Conservation (phyloP, 163 green algal genomes). For the Scenedesmus sp. region DNA sequence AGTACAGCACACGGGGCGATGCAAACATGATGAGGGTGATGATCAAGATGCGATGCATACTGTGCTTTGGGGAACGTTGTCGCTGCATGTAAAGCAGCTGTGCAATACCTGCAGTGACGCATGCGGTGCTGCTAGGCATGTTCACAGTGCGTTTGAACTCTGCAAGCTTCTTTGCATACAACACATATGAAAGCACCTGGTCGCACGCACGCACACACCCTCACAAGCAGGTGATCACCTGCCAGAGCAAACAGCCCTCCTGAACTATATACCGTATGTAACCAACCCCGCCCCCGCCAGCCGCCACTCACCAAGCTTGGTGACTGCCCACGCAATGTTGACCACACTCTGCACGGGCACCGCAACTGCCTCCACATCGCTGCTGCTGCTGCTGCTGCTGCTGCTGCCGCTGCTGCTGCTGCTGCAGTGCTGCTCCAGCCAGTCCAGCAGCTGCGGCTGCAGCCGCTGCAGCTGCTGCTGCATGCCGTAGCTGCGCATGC, state of each 20-base stretch:
- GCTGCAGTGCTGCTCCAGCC: conserved; percentile 15
- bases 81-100: background rate
- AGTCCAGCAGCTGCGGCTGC: conserved; percentile 3
- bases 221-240: background rate
- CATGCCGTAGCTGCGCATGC: conserved; percentile 17
- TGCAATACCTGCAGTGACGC: background rate
- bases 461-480: conserved; percentile 33
- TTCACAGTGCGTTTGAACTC: too few relatives aligned
- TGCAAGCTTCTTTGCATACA: background rate
- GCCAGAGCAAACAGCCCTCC: background rate
- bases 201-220: background rate
- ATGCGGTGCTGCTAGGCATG: too few relatives aligned
- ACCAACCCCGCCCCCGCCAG: background rate
- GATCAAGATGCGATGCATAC: too few relatives aligned
- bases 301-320: conserved; percentile 6
- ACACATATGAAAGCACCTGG: background rate
- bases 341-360: conserved; percentile 9
- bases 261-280: background rate
- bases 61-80: too few relatives aligned
- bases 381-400: background rate
- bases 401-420: conserved; percentile 13
- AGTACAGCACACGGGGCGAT: background rate
- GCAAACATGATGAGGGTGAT: too few relatives aligned
- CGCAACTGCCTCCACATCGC: background rate
- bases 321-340: conserved; percentile 12